phyloP scores from a whole-genome alignment of 192 early-diverging fungal species.

The Rhizophagus clarus region DNA sequence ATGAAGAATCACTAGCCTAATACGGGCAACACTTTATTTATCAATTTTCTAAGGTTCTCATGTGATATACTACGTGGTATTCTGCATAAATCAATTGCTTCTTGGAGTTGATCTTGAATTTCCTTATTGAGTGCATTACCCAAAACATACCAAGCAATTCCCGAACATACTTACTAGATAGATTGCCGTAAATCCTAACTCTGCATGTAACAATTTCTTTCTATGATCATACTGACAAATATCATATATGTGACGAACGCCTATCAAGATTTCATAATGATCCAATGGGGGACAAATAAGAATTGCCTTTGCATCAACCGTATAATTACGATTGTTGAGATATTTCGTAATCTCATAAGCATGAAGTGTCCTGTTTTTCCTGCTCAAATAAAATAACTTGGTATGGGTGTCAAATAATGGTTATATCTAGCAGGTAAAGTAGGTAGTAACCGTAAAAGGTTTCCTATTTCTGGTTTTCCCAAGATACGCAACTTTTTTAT shows the following conservation, averaged over 20 bases:
- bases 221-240: not conserved
- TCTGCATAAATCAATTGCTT: not conserved
- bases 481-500: not conserved
- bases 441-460: not conserved
- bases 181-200: not conserved
- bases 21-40: too few species aligned
- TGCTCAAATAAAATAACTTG: not conserved
- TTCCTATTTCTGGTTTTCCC: not conserved
- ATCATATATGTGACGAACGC: not conserved
- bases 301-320: not conserved
- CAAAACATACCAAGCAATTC: not conserved
- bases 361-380: not conserved
- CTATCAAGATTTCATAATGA: not conserved
- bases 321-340: not conserved
- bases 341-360: not conserved
- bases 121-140: not conserved
- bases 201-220: conserved; percentile 1
- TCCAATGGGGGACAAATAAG: not conserved
- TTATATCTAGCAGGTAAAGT: not conserved
- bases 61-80: too few species aligned
- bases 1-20: too few species aligned
- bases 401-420: not conserved
- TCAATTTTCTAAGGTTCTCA: too few species aligned
- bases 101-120: conserved; percentile 5
- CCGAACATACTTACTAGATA: not conserved